Base-by-base conservation (phyloP, 371 early-diverging fungal genomes). In the Mucor ambiguus region DNA sequence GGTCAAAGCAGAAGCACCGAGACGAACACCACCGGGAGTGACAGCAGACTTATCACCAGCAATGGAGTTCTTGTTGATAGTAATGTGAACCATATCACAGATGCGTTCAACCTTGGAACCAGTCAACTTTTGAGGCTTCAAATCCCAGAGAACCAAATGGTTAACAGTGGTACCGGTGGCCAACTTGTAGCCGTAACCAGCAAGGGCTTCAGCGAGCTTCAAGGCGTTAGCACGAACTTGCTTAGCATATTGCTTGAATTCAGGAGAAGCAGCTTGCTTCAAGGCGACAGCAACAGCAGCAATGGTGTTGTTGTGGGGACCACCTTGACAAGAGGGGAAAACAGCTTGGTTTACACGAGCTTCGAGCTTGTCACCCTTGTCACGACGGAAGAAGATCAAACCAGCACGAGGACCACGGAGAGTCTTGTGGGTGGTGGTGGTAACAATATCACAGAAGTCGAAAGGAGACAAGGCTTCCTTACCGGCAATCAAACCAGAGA, bases 401-500 rank as follows among this genome's bases (percentile, higher is more conserved):
- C 96, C 98, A 64, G 96, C 98, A 71, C 99, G 92, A 55, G 99
- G 99, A 30, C 99, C 99, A 72, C 99, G 90, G 46, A 99, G 89
- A 28, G 98, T 95, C 88, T 99, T 99, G 90, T 99, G 99, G n/a
- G 99, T 99, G 55, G 99, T 99, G 41, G 99, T 99, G 59, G 99
- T 99, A 67, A 99, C 99, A 60, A 99, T 90, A 80, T 99, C 99
- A 78, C 97, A 96, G 85, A 89, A 89, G 75, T 96, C 93, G 83
- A 99, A 99, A 61, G 99, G 98, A 71, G 89, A 89, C 52, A 87
- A 87, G 58, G 94, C 87, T 74, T 94, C 93, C 63, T 91, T 87
- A 46, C 94, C 94, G 46, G 97, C 98, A 71, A 98, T 90, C 63
- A 97, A 83, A 72, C 98, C 98, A 61, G 91, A 87, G 71, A 98